Conservation (phyloP, 352 stramenopile genomes). For the Pythium aphanidermatum region DNA sequence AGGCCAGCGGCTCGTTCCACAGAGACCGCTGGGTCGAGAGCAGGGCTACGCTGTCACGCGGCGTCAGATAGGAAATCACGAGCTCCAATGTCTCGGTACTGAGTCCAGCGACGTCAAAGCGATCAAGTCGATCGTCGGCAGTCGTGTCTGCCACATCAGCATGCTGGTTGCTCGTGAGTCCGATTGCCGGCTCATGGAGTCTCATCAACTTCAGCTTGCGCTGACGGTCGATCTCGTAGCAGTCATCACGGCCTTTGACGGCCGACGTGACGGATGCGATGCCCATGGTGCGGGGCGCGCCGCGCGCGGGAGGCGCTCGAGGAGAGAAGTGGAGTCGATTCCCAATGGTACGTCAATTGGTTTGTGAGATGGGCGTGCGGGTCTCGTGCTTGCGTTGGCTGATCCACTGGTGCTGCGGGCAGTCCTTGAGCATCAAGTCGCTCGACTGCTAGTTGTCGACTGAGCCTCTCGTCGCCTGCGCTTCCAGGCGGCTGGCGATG, state of each 20-base stretch:
- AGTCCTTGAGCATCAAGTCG: slow-evolving; percentile 91
- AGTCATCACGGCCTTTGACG: not conserved
- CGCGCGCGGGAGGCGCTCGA: not conserved
- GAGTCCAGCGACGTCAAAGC: slow-evolving; percentile 11
- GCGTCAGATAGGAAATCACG: slow-evolving; percentile 47
- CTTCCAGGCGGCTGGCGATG: too few relatives aligned
- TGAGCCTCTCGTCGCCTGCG: too few relatives aligned
- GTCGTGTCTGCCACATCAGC: not conserved
- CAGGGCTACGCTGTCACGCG: slow-evolving; percentile 55
- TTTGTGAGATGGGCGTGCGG: slow-evolving; percentile 61
- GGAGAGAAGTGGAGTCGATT: too few relatives aligned
- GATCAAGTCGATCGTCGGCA: too few relatives aligned
- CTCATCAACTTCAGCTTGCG: slow-evolving; percentile 10
- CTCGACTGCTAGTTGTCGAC: too few relatives aligned
- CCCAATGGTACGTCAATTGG: too few relatives aligned
- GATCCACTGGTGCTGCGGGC: slow-evolving; percentile 88
- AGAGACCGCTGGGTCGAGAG: slow-evolving; percentile 36
- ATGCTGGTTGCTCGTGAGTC: not conserved
- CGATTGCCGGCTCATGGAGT: not conserved
- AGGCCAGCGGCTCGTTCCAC: slow-evolving; percentile 32
- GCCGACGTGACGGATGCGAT: not conserved
- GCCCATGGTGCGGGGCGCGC: slow-evolving; percentile 6
- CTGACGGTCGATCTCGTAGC: not conserved
- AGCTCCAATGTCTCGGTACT: slow-evolving; percentile 47
- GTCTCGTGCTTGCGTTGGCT: slow-evolving; percentile 85